These are phyloP conservation scores for Phoma sp. DNA, from an alignment of 2,329 filamentous ascomycete genomes.

Conservation along the genomic window DNA sequence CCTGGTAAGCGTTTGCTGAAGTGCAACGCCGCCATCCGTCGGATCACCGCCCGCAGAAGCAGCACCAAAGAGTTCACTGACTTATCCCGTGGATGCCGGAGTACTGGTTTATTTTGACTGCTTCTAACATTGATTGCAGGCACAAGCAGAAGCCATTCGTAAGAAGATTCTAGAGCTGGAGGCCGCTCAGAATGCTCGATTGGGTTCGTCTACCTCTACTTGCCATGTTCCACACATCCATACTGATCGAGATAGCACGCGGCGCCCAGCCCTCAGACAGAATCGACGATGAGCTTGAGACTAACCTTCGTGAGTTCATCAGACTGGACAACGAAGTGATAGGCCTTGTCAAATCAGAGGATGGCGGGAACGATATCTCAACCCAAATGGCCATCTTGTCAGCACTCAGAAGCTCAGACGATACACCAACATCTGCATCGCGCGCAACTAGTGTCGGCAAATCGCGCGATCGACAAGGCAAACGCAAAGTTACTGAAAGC, in stretches of 20 bases:
- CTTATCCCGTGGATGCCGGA: too few species aligned
- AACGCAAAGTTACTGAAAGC: conserved; percentile 47
- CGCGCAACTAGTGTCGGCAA: conserved; percentile 48
- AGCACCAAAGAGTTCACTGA: too few species aligned
- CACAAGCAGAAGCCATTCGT: conserved; percentile 40
- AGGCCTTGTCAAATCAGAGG: conserved; percentile 53
- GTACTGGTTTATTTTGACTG: too few species aligned
- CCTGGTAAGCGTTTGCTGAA: not conserved
- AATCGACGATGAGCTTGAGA: conserved; percentile 57
- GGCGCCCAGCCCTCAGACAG: conserved; percentile 46
- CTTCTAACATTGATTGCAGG: conserved; percentile 23
- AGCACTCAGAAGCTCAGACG: conserved; percentile 56
- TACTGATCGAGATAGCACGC: conserved; percentile 36
- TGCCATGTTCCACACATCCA: not conserved
- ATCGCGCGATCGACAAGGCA: conserved; percentile 46
- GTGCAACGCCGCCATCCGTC: not conserved
- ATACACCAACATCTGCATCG: conserved; percentile 47
- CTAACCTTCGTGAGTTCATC: conserved; percentile 57
- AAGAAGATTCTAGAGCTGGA: conserved; percentile 42
- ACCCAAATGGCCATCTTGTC: conserved; percentile 56
- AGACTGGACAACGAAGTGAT: conserved; percentile 56
- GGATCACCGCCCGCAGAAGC: not conserved
- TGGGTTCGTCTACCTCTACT: conserved; percentile 27
- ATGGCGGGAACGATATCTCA: conserved; percentile 50
- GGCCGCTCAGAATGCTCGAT: conserved; percentile 37